These are phyloP conservation scores for Gaultheria prostrata DNA, from an alignment of 148 eudicot genomes.

Conservation along the genomic window DNA sequence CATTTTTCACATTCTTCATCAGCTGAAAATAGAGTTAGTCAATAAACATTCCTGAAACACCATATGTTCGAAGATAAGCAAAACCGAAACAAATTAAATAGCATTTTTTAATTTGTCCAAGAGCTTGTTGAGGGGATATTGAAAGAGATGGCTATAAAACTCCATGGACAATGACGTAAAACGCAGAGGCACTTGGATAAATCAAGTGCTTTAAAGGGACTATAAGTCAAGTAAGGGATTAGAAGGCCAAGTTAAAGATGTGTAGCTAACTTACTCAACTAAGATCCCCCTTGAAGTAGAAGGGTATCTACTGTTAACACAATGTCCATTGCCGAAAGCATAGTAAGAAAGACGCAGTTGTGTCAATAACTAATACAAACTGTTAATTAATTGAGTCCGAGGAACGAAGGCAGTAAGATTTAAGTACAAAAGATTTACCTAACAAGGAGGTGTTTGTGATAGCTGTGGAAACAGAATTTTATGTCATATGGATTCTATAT, in stretches of 20 bases:
- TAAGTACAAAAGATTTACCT: not conserved
- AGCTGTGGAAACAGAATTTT: not conserved
- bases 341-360: not conserved
- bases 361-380: not conserved
- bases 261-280: not conserved
- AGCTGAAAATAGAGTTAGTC: not conserved
- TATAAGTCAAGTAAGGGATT: not conserved
- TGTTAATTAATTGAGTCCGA: not conserved
- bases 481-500: not conserved
- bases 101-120: not conserved
- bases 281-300: not conserved
- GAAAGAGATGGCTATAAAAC: not conserved
- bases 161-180: not conserved
- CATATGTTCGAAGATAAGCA: not conserved
- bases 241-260: not conserved
- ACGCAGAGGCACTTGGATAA: not conserved
- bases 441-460: not conserved
- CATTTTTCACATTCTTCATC: constrained; percentile 29
- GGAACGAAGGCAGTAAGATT: not conserved
- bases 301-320: not conserved
- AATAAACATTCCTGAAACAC: constrained; percentile 8
- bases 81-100: not conserved
- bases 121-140: not conserved
- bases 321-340: not conserved
- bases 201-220: not conserved